These are phyloP conservation scores for Eucalyptus pauciflora DNA, from an alignment of 345 rosid genomes.

Conservation along the genomic window DNA sequence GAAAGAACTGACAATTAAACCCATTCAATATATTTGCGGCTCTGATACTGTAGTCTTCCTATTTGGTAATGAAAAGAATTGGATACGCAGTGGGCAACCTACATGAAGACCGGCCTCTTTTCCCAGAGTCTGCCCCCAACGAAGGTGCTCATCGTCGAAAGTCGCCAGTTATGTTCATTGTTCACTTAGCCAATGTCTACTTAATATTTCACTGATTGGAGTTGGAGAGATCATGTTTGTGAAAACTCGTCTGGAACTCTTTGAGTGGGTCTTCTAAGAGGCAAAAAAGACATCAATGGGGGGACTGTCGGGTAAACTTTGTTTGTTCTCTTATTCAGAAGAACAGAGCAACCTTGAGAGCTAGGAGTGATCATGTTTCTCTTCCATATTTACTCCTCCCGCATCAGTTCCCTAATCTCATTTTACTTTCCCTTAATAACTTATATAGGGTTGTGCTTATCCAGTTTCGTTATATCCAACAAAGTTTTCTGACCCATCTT, in stretches of 20 bases:
- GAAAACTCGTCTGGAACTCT: neutral
- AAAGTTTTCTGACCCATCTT: neutral
- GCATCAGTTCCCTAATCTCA: neutral
- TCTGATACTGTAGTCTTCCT: neutral
- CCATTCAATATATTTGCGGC: neutral
- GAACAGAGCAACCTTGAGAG: neutral
- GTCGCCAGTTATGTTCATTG: neutral
- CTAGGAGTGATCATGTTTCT: neutral
- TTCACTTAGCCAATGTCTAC: neutral
- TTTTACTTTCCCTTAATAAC: neutral
- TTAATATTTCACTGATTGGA: neutral
- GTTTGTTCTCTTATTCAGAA: neutral
- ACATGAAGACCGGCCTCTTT: neutral
- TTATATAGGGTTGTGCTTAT: neutral
- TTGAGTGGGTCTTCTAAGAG: neutral
- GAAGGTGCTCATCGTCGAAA: neutral
- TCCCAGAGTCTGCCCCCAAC: neutral
- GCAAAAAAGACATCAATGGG: neutral
- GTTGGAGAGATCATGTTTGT: neutral
- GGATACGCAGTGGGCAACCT: neutral
- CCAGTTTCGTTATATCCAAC: neutral
- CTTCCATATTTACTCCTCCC: too few species aligned
- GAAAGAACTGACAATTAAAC: neutral
- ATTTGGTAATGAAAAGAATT: neutral
- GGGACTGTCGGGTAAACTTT: neutral